phyloP scores from a whole-genome alignment of 257 asterid species.

The Capsicum rhomboideum region DNA sequence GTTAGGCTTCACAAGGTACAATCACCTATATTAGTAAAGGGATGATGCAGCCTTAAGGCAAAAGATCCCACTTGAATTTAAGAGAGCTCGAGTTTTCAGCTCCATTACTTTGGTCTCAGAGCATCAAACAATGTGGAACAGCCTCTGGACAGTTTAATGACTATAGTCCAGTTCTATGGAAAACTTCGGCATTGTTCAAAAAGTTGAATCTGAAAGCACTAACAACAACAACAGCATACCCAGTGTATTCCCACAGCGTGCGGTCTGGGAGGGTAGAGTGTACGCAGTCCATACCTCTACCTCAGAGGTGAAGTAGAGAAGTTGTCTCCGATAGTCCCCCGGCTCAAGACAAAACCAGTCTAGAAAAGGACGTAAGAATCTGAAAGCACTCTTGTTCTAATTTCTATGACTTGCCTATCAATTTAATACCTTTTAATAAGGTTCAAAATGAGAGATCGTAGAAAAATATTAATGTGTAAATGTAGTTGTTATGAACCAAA shows the following conservation, averaged over 20 bases:
- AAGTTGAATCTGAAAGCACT: not conserved
- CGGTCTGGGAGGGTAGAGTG: too few species aligned
- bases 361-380: too few species aligned
- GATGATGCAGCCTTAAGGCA: not conserved
- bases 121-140: not conserved
- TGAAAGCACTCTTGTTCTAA: not conserved
- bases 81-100: not conserved
- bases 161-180: not conserved
- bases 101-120: not conserved
- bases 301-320: too few species aligned
- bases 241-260: too few species aligned
- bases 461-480: not conserved
- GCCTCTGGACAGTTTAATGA: not conserved
- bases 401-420: not conserved
- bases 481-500: too few species aligned
- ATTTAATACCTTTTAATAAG: not conserved
- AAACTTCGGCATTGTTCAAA: not conserved
- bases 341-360: too few species aligned
- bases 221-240: too few species aligned
- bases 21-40: not conserved
- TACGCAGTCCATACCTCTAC: too few species aligned
- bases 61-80: not conserved
- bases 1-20: not conserved
- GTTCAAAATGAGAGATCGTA: not conserved
- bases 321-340: too few species aligned